Evolutionary conservation across 768 basidiomycete species (phyloP), one percentile per base, ranked within the genome.

Genomic region (Porphyrellus cyaneotinctus): DNA sequence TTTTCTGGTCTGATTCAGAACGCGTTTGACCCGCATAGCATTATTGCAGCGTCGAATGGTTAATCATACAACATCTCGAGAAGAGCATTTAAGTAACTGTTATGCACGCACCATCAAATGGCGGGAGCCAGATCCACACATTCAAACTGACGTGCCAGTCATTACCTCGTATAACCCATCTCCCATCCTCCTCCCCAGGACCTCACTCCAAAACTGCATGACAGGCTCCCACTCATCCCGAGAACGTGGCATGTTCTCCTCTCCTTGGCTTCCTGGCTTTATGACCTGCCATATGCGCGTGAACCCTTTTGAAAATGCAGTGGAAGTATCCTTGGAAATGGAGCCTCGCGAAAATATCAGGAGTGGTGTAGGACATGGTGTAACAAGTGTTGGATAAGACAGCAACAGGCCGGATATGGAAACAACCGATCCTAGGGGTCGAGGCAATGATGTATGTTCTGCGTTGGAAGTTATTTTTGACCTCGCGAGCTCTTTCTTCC

Each of bases 191-290:
- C 74, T 77, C 2, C 70, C 73, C 17, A 94, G 71, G 36, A 70
- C 69, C 63, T 84, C 80, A 59, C 90, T 87, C 91, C 91, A 95
- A 68, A 93, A 92, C 52, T 77, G 72, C 88, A 95, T 93, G 42
- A 94, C 78, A 1, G 84, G 83, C 61, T 82, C 79, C 91, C 90
- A 94, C 61, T 93, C 90, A 12, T 82, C 81, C 59, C 72, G 79
- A 26, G 83, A 84, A 4, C 78, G 71, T 10, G 88, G 90, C 91
- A 95, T 95, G 15, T 83, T 87, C 59, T 74, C 72, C 6, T 66
- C 64, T 26, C 49, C 56, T 33, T 46, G 55, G 44, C 15, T 17
- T 1, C 72, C 74, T 5, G 52, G 62, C 49, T 79, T 73, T 51
- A 73, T 74, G 9, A 80, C 74, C 57, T 88, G 85, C 31, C 61